Percentiles rank a stretch among this genome's conserved stretches.
Conservation (phyloP, 2,329 filamentous ascomycete species). For the Aspergillus sp. region DNA sequence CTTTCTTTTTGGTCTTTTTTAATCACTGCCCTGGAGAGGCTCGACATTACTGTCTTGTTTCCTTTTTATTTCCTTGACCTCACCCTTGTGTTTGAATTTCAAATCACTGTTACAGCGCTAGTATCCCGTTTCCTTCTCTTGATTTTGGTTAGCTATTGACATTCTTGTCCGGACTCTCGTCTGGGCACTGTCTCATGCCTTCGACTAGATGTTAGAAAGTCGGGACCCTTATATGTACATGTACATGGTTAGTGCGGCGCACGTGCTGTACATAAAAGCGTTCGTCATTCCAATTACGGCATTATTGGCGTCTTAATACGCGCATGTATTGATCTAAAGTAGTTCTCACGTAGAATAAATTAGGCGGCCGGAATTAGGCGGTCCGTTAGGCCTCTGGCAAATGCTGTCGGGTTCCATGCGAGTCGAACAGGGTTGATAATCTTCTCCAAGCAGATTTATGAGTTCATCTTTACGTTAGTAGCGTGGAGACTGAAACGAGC, state of each 20-base stretch:
- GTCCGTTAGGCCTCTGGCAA: too few species aligned
- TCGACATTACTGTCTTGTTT: conserved; percentile 11
- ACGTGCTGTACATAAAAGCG: conserved; percentile 27
- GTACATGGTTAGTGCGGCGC: conserved; percentile 18
- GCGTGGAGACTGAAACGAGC: too few species aligned
- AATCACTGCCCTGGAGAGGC: conserved; percentile 10
- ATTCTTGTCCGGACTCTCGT: conserved; percentile 15
- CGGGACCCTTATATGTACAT: conserved; percentile 24
- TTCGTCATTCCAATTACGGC: conserved; percentile 14
- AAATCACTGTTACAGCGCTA: conserved; percentile 9
- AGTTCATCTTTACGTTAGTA: too few species aligned
- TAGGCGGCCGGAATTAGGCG: too few species aligned
- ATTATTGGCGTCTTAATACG: not conserved
- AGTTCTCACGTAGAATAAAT: too few species aligned
- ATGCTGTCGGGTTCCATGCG: too few species aligned
- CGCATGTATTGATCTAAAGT: not conserved
- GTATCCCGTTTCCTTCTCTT: conserved; percentile 10
- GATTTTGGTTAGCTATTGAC: conserved; percentile 16
- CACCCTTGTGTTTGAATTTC: conserved; percentile 6
- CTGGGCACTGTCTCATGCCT: conserved; percentile 12
- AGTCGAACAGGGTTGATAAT: too few species aligned
- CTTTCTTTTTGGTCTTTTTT: conserved; percentile 7
- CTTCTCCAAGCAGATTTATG: too few species aligned
- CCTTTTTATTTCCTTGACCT: conserved; percentile 3
- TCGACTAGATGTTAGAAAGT: conserved; percentile 10